Evolutionary conservation across 371 early-diverging fungal species (phyloP).

Genomic region (Blastocladiella emersonii): DNA sequence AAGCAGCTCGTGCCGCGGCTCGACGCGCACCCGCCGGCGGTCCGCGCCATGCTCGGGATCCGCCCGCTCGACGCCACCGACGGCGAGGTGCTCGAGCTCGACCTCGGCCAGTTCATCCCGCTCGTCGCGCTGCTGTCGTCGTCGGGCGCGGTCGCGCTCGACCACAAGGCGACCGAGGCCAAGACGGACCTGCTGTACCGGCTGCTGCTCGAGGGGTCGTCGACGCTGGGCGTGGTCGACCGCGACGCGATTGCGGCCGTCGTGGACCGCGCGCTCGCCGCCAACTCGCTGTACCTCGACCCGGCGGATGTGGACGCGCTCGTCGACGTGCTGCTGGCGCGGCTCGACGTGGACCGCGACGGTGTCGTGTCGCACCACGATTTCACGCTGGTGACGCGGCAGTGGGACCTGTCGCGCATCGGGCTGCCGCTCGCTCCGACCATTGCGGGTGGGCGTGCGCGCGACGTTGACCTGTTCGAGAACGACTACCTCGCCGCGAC

Average conservation of each 20-base stretch:
- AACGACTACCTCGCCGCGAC: not conserved
- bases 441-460: no score
- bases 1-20: not conserved
- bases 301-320: not conserved
- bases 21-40: not conserved
- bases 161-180: not conserved
- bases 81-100: not conserved
- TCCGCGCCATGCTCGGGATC: not conserved
- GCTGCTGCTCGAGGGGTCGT: not conserved
- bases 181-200: not conserved
- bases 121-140: not conserved
- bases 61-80: not conserved
- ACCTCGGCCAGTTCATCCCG: not conserved
- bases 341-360: conserved; percentile 5
- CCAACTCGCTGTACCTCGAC: not conserved
- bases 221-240: not conserved
- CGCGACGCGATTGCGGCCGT: not conserved
- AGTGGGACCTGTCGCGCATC: not conserved
- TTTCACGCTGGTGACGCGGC: conserved; percentile 2
- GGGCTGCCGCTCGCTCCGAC: not conserved
- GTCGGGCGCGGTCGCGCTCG: not conserved
- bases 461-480: conserved; percentile 1
- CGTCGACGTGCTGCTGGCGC: not conserved
- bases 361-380: not conserved
- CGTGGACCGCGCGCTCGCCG: not conserved